Conservation (phyloP, 1,284 basidiomycete genomes). For the Pseudozyma flocculosa region DNA sequence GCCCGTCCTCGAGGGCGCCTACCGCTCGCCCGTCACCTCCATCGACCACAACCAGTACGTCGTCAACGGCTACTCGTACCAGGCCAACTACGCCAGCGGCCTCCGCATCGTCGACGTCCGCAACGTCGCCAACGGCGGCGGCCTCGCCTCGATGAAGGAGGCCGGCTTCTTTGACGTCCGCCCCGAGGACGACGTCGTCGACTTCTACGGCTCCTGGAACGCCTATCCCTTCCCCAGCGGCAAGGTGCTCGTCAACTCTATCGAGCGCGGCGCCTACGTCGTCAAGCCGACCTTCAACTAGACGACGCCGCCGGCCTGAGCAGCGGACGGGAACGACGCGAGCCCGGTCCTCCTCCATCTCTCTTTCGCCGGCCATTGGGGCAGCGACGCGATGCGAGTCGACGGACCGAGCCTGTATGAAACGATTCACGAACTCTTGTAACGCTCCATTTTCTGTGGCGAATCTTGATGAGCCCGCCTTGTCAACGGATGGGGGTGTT, state of each 20-base stretch:
- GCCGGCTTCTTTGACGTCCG: conserved; percentile 4
- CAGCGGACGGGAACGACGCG: no score
- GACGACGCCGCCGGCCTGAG: no score
- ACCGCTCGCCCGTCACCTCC: conserved; percentile 4
- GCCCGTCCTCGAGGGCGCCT: conserved; percentile 3
- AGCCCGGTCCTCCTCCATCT: no score
- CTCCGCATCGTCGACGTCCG: conserved; percentile 1
- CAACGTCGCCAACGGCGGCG: conserved; percentile 1
- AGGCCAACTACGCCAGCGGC: conserved; percentile 3
- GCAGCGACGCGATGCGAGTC: no score
- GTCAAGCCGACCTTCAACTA: neutral
- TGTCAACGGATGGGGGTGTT: no score
- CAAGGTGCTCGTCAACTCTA: conserved; percentile 2
- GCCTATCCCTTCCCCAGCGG: neutral
- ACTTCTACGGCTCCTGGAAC: conserved; percentile 5
- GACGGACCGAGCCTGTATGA: no score
- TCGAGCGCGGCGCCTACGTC: conserved; percentile 5
- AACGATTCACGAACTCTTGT: no score
- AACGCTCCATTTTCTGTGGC: no score
- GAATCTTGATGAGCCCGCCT: no score
- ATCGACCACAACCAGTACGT: conserved; percentile 6
- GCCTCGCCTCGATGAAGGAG: conserved; percentile 5
- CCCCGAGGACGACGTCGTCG: conserved; percentile 4
- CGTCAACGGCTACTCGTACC: conserved; percentile 1
- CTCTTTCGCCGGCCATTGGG: no score